Evolutionary conservation across 768 basidiomycete species (phyloP).

Genomic region (Xerocomellus amylosporus): DNA sequence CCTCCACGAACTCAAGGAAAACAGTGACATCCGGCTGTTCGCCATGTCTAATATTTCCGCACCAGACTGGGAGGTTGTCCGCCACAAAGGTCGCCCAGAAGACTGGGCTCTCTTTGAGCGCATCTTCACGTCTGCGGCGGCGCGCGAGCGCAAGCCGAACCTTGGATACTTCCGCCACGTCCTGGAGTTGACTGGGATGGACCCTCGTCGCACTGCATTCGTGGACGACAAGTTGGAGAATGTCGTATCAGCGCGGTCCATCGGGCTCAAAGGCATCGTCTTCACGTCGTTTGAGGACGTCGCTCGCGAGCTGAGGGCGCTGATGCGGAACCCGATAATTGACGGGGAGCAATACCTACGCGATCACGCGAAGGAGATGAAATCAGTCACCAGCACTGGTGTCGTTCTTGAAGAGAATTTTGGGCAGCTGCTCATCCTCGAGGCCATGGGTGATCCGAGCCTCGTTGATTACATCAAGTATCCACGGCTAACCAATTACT

Average conservation of each 20-base stretch:
- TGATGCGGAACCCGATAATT: slow-evolving; percentile 14
- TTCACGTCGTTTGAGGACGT: slow-evolving; percentile 19
- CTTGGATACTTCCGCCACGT: slow-evolving; percentile 19
- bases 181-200: slow-evolving; percentile 13
- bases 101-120: slow-evolving; percentile 23
- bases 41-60: slow-evolving; percentile 25
- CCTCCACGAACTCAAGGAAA: slow-evolving; percentile 12
- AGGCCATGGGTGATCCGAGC: slow-evolving; percentile 14
- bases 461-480: slow-evolving; percentile 19
- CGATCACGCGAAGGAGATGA: slow-evolving; percentile 14
- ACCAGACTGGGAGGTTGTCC: slow-evolving; percentile 22
- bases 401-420: slow-evolving; percentile 20
- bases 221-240: slow-evolving; percentile 27
- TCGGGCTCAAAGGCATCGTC: slow-evolving; percentile 21
- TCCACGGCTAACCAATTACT: slow-evolving; percentile 21
- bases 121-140: slow-evolving; percentile 20
- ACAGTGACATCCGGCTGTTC: slow-evolving; percentile 8
- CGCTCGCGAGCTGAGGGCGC: slow-evolving; percentile 9
- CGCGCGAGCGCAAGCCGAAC: slow-evolving; percentile 20
- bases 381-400: slow-evolving; percentile 14
- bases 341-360: slow-evolving; percentile 17
- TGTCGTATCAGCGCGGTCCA: slow-evolving; percentile 16
- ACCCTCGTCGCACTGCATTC: slow-evolving; percentile 20
- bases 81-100: slow-evolving; percentile 5
- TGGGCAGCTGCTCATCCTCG: slow-evolving; percentile 19